phyloP scores from a whole-genome alignment of 805 yeast species.

The Kuraishia piskuri region DNA sequence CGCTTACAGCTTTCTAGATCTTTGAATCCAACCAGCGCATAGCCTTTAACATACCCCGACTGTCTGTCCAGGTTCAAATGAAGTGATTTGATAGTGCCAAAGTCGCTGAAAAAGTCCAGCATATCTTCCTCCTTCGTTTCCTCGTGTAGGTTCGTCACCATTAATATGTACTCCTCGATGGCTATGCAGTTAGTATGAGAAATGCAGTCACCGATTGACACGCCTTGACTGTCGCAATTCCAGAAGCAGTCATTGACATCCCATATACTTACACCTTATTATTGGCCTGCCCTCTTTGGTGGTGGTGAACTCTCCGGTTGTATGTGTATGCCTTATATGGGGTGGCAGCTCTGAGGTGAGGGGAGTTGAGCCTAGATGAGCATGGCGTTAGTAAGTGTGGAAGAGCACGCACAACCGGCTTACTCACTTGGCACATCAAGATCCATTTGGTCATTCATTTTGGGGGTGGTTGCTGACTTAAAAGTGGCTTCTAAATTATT shows the following conservation, averaged over 20 bases:
- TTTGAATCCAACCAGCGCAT: constrained; percentile 30
- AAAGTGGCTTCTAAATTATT: no score
- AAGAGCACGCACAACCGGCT: no score
- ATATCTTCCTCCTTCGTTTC: constrained; percentile 38
- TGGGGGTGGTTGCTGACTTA: no score
- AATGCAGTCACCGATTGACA: no score
- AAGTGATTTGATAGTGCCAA: constrained; percentile 26
- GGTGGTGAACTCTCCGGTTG: background rate
- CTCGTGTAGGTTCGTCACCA: constrained; percentile 31
- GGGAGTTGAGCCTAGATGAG: no score
- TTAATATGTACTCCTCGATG: constrained; percentile 33
- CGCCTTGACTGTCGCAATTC: no score
- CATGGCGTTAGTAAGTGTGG: background rate
- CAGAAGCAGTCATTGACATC: no score
- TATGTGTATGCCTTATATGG: background rate
- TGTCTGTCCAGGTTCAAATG: constrained; percentile 34
- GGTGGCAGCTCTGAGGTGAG: background rate
- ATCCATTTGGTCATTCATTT: background rate
- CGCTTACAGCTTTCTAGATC: constrained; percentile 22
- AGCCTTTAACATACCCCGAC: constrained; percentile 34
- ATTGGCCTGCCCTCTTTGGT: background rate
- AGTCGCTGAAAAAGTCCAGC: constrained; percentile 30
- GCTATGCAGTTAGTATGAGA: constrained; percentile 13
- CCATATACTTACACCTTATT: background rate
- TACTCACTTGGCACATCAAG: background rate